Base-by-base conservation (phyloP, 2,329 filamentous ascomycete species). In the Dactylellina parvicollis region DNA sequence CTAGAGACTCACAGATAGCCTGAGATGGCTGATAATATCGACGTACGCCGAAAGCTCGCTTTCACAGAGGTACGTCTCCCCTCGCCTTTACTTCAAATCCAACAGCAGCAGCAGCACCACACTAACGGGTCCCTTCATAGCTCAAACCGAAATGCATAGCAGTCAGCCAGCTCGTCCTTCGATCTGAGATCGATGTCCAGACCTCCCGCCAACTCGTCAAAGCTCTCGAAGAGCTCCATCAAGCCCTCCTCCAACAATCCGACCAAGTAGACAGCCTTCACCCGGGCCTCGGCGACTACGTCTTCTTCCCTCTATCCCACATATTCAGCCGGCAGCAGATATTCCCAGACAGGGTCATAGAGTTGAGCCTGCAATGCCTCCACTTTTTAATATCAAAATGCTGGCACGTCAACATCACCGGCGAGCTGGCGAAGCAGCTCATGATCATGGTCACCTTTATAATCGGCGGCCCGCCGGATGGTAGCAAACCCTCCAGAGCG, bases 281-380 rank as follows among this genome's bases (percentile, higher is more conserved):
- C 79, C 85, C 89, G 57, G 94, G 92, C 79, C 83, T 98, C 16
- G 92, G 93, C 12, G 93, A 97, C 82, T 99, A 98, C 83, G 86
- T 91, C 78, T 98, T 98, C 83, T 96, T 97, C 75, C 95, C 95
- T 0, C 83, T 99, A 0, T 92, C 92, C 0, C 90, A 95, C 77
- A 87, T 98, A 38, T 89, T 99, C 77, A 89, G 92, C 69, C 86
- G 88, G 75, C 89, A 91, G 76, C 87, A 90, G 75, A 84, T 86
- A 50, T 87, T 93, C 60, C 88, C 93, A 0, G 86, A 90, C 49
- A 85, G 86, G 34, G 83, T 91, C 40, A 82, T 95, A 5, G 95
- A 99, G 79, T 81, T 90, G 44, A 89, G 90, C 28, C 84, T 97
- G 47, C 87, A 88, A 79, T 94, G 91, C 76, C 83, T 97, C 32